Evolutionary conservation across 176 grass and related monocot species (phyloP).

Genomic region (Alopecurus myosuroides): DNA sequence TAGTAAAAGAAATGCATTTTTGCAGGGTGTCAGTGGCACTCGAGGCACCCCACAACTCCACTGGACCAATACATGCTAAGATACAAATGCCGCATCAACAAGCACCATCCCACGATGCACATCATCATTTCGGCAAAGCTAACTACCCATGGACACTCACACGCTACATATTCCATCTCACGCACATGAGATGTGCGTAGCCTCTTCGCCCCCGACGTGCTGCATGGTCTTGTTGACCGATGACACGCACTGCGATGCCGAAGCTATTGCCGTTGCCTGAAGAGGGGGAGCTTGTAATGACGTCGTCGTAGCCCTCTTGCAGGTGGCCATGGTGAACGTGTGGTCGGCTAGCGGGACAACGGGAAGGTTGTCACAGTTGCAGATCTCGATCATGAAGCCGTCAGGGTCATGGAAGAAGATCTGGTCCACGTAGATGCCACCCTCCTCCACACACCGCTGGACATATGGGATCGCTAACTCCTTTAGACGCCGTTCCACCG

Average conservation of each 20-base stretch:
- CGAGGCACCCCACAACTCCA: background rate
- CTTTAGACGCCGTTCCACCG: background rate
- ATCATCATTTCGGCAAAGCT: background rate
- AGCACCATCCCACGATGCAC: background rate
- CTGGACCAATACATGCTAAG: background rate
- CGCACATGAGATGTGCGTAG: conserved; percentile 46
- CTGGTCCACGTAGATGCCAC: conserved; percentile 6
- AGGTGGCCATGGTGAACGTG: background rate
- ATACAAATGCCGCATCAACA: background rate
- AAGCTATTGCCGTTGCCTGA: background rate
- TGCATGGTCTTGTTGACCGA: conserved; percentile 27
- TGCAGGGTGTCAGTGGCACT: no score
- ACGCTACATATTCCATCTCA: conserved; percentile 13
- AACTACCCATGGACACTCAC: background rate
- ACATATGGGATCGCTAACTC: background rate
- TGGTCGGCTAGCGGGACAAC: conserved; percentile 45
- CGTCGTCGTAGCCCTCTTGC: conserved; percentile 50
- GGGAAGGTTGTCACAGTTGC: conserved; percentile 88
- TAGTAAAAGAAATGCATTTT: background rate
- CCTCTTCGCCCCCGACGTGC: conserved; percentile 35
- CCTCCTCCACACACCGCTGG: conserved; percentile 6
- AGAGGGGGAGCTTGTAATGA: background rate
- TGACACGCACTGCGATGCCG: background rate
- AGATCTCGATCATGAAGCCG: conserved; percentile 82
- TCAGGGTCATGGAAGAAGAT: conserved; percentile 15